Base-by-base conservation (phyloP, 106 monocot genomes). In the Ottelia alismoides region DNA sequence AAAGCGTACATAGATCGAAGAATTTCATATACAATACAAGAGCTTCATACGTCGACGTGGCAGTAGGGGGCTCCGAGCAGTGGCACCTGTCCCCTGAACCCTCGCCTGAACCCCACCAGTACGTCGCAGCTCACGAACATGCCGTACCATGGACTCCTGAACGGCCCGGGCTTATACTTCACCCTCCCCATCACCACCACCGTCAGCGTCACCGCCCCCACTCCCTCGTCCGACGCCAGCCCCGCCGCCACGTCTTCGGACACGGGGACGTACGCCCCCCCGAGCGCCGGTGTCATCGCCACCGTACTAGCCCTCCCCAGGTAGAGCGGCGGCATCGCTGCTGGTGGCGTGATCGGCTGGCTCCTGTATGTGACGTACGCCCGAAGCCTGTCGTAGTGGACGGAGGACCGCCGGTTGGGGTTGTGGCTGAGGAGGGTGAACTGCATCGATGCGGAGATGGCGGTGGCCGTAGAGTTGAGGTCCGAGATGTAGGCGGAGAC, bases 51-150 rank as follows among this genome's bases (percentile, higher is more conserved):
- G 17, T 73, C 64, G 27, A 89, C 88, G 14, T 49, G 23, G 65
- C 90, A 90, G 25, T 66, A 48, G 2, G 80, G 72, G 20, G 80
- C 65, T 6, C 68, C 74, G 26, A 90, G 74, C 45, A 84, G 56
- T 14, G 84, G 84, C 55, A 75, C 80, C 31, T 55, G 74, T 16
- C 74, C 72, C 2, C 53, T 28, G 19, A 50, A 29, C 16, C 68
- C 80, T 22, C 61, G 72, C 61, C 62, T 63, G 19, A 70, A 28
- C 12, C 80, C 80, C n/a, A 81, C 45, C 12, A 80, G 40, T 50
- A 75, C 51, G 58, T 84, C 77, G 27, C 90, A 90, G 1, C 63
- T 22, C 43, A 81, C 90, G 66, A 65, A 72, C 62, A 90, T 20
- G 25, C 57, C 56, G 47, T 58, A 29, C 90, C 90, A 90, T 19